phyloP scores from a whole-genome alignment of 169 alveolate genomes.

The Plasmodium coatneyi region DNA sequence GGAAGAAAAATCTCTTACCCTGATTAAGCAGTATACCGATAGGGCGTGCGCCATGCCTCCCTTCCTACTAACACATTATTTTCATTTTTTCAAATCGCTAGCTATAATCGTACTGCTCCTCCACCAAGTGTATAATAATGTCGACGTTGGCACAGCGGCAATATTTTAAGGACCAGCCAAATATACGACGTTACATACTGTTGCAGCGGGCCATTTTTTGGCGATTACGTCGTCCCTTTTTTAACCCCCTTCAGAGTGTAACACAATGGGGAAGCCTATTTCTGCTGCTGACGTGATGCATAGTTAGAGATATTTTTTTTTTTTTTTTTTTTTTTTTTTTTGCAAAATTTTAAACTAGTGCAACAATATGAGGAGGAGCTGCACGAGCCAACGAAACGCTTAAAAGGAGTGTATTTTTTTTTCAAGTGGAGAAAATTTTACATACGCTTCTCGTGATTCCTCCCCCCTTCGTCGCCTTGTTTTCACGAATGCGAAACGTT shows the following conservation, averaged over 20 bases:
- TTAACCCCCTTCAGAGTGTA: neutral
- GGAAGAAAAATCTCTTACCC: neutral
- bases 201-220: neutral
- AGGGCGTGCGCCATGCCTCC: neutral
- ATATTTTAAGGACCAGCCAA: neutral
- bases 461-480: neutral
- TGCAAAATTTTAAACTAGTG: neutral
- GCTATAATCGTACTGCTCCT: neutral
- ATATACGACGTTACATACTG: neutral
- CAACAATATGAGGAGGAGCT: neutral
- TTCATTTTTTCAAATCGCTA: neutral
- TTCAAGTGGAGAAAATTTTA: neutral
- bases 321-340: too few relatives aligned
- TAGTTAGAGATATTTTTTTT: neutral
- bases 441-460: neutral
- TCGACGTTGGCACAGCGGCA: neutral
- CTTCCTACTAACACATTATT: neutral
- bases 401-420: neutral
- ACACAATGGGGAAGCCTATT: neutral
- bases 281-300: neutral
- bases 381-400: neutral
- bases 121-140: neutral
- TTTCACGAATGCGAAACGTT: neutral
- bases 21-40: neutral
- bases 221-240: neutral